phyloP scores from a whole-genome alignment of 1,284 basidiomycete species.

The Leccinum subspadiceum region DNA sequence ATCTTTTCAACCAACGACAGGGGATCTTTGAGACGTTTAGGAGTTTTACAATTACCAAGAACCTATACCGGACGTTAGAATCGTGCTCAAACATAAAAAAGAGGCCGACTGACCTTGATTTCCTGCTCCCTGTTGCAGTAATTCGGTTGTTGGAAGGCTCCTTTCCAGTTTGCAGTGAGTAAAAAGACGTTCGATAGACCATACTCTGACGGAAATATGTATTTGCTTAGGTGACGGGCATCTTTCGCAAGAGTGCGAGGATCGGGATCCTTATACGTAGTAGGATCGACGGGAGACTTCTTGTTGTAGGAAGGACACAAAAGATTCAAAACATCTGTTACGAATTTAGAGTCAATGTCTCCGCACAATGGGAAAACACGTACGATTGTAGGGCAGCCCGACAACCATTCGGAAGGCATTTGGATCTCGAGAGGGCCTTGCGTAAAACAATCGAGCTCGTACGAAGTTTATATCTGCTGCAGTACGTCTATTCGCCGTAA shows the following conservation, averaged over 20 bases:
- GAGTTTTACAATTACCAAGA: slow-evolving; percentile 61
- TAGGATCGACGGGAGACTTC: slow-evolving; percentile 24
- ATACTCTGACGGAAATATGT: slow-evolving; percentile 82
- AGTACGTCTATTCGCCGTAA: slow-evolving; percentile 36
- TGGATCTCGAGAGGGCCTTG: slow-evolving; percentile 51
- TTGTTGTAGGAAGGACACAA: slow-evolving; percentile 44
- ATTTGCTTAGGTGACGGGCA: slow-evolving; percentile 71
- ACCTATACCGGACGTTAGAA: slow-evolving; percentile 31
- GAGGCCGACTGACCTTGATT: slow-evolving; percentile 54
- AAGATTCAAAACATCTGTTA: slow-evolving; percentile 61
- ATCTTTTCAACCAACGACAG: slow-evolving; percentile 60
- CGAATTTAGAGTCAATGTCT: slow-evolving; percentile 7
- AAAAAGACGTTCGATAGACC: slow-evolving; percentile 59
- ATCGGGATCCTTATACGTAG: slow-evolving; percentile 40
- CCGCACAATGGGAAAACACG: slow-evolving; percentile 18
- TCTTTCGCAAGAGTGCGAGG: slow-evolving; percentile 43
- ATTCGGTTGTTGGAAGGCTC: slow-evolving; percentile 42
- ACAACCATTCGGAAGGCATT: slow-evolving; percentile 47
- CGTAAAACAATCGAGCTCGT: slow-evolving; percentile 67
- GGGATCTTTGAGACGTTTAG: slow-evolving; percentile 61
- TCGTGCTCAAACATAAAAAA: not conserved
- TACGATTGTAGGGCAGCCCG: slow-evolving; percentile 72
- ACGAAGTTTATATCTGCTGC: slow-evolving; percentile 56
- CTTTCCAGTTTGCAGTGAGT: slow-evolving; percentile 25
- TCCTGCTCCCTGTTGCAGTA: slow-evolving; percentile 67